phyloP scores from a whole-genome alignment of 768 basidiomycete species.

The Xerocomus spinulosus region DNA sequence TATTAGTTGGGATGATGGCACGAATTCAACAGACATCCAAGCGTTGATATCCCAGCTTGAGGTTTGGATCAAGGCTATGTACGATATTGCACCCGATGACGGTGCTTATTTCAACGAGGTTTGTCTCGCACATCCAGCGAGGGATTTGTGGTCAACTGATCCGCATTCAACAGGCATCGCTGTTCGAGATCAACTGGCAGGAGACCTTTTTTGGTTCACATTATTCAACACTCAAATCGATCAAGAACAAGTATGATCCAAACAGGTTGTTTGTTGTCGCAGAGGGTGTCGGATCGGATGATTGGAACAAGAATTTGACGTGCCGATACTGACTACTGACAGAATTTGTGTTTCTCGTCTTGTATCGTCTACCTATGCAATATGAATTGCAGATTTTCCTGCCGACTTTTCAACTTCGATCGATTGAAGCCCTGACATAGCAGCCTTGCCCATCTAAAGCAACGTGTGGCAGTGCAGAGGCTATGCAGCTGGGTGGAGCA shows the following conservation, averaged over 20 bases:
- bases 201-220: conserved; percentile 45
- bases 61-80: conserved; percentile 22
- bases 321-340: conserved; percentile 12
- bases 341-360: too few relatives aligned
- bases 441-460: too few relatives aligned
- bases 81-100: conserved; percentile 29
- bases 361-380: too few relatives aligned
- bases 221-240: conserved; percentile 35
- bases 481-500: too few relatives aligned
- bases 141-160: too few relatives aligned
- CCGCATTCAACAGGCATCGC: conserved; percentile 34
- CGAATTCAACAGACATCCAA: conserved; percentile 12
- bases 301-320: conserved; percentile 11
- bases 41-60: conserved; percentile 9
- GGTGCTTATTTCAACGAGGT: conserved; percentile 51
- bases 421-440: too few relatives aligned
- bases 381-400: too few relatives aligned
- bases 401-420: too few relatives aligned
- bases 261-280: conserved; percentile 9
- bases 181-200: conserved; percentile 38
- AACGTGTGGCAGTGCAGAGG: too few relatives aligned
- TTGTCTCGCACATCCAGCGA: background rate
- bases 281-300: conserved; percentile 25
- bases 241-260: conserved; percentile 33
- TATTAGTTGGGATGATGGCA: conserved; percentile 21